phyloP scores from a whole-genome alignment of 164 flowering plant genomes.

The Kalanchoe fedtschenkoi region DNA sequence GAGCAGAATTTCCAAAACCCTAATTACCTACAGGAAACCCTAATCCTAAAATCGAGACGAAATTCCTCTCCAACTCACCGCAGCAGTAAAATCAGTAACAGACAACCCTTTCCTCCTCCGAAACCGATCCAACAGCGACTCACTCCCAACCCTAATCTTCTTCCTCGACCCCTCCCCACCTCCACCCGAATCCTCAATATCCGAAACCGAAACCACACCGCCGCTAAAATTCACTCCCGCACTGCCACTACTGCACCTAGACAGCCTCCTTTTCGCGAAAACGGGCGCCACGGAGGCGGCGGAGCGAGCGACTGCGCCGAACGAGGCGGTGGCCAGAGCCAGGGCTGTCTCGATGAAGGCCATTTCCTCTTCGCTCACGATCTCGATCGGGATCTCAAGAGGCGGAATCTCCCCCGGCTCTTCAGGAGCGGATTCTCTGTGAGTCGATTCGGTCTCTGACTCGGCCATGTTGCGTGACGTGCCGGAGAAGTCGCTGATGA shows the following conservation, averaged over 20 bases:
- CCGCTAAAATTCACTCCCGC: not conserved
- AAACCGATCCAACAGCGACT: conserved; percentile 44
- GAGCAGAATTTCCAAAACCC: not conserved
- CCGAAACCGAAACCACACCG: conserved; percentile 30
- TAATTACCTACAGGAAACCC: not conserved
- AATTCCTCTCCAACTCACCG: conserved; percentile 32
- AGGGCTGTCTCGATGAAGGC: conserved; percentile 66
- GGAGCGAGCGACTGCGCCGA: conserved; percentile 10
- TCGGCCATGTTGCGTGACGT: not conserved
- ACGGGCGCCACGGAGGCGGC: not conserved
- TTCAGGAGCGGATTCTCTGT: not conserved
- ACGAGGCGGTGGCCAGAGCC: conserved; percentile 13
- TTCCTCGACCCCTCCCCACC: conserved; percentile 18
- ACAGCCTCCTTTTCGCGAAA: conserved; percentile 31
- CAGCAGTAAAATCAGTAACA: conserved; percentile 62
- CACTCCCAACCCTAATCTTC: conserved; percentile 14
- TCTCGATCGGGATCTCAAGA: conserved; percentile 44
- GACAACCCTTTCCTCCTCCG: conserved; percentile 47
- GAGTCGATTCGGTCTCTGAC: not conserved
- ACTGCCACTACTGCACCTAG: conserved; percentile 15
- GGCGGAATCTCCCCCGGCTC: not conserved
- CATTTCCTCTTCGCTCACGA: conserved; percentile 82
- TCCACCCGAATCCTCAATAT: conserved; percentile 53
- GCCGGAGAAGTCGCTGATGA: conserved; percentile 2
- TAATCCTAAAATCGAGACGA: not conserved